phyloP scores from a whole-genome alignment of 805 yeast species.

The Pichia phayaonensis region DNA sequence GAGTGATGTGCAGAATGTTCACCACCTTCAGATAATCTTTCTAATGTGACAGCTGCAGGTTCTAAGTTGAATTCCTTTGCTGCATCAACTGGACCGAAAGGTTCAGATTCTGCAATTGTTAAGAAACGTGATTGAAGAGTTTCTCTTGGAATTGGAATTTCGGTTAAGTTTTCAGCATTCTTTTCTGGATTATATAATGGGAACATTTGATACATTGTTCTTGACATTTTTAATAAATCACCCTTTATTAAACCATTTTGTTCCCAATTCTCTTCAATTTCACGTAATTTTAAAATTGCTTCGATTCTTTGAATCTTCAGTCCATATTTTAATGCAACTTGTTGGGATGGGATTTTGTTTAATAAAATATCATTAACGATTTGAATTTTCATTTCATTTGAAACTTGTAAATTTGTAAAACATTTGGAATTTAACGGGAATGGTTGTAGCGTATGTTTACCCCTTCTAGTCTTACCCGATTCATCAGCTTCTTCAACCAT shows the following conservation, averaged over 20 bases:
- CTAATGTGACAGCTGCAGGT: constrained; percentile 78
- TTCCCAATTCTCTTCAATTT: constrained; percentile 57
- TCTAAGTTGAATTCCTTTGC: constrained; percentile 75
- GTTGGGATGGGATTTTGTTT: constrained; percentile 53
- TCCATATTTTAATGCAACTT: constrained; percentile 70
- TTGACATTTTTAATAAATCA: constrained; percentile 54
- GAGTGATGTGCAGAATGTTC: constrained; percentile 37
- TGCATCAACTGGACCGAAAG: constrained; percentile 94
- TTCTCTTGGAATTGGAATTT: constrained; percentile 84
- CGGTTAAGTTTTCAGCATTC: constrained; percentile 74
- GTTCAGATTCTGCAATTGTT: constrained; percentile 89
- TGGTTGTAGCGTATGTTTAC: constrained; percentile 47
- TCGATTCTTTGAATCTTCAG: constrained; percentile 81
- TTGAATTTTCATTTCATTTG: constrained; percentile 49
- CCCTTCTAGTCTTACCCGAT: constrained; percentile 13
- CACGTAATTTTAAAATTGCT: constrained; percentile 67
- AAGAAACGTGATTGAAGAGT: constrained; percentile 75
- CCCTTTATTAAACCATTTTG: constrained; percentile 43
- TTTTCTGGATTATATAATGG: constrained; percentile 52
- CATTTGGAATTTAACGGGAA: constrained; percentile 73
- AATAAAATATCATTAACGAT: constrained; percentile 46
- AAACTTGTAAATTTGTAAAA: constrained; percentile 54
- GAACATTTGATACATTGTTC: constrained; percentile 68
- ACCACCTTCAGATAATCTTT: constrained; percentile 55
- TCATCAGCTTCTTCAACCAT: constrained; percentile 12